Conservation (phyloP, 2,329 filamentous ascomycete species). For the Paracamarosporium sp. region DNA sequence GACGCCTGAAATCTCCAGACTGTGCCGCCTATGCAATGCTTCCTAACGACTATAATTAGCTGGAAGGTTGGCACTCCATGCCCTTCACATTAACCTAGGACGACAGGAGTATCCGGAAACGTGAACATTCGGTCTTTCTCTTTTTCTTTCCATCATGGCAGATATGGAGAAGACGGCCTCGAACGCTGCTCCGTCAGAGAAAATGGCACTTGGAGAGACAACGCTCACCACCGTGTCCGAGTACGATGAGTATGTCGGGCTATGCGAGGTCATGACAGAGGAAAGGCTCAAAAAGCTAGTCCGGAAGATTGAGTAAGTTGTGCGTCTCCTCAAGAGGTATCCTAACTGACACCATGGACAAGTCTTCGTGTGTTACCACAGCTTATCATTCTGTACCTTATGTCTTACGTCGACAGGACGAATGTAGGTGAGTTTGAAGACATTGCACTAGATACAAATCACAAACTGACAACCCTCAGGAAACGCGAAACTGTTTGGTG, state of each 20-base stretch:
- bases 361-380: conserved; percentile 11
- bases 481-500: conserved; percentile 49
- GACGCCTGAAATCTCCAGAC: background rate
- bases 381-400: conserved; percentile 22
- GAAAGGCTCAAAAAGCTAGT: conserved; percentile 2
- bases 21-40: background rate
- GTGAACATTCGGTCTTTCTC: background rate
- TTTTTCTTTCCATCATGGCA: background rate
- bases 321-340: background rate
- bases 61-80: background rate
- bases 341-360: background rate
- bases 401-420: conserved; percentile 26
- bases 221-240: background rate
- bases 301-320: conserved; percentile 10
- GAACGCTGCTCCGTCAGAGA: background rate
- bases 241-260: conserved; percentile 7
- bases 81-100: too few species aligned
- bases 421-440: conserved; percentile 10
- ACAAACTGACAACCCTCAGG: conserved; percentile 11
- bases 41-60: background rate
- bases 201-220: background rate
- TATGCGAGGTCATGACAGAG: conserved; percentile 4
- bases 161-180: background rate
- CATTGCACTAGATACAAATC: background rate
- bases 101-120: too few species aligned